Base-by-base conservation (phyloP, 2,329 filamentous ascomycete genomes). In the Ceratocystis destructans region DNA sequence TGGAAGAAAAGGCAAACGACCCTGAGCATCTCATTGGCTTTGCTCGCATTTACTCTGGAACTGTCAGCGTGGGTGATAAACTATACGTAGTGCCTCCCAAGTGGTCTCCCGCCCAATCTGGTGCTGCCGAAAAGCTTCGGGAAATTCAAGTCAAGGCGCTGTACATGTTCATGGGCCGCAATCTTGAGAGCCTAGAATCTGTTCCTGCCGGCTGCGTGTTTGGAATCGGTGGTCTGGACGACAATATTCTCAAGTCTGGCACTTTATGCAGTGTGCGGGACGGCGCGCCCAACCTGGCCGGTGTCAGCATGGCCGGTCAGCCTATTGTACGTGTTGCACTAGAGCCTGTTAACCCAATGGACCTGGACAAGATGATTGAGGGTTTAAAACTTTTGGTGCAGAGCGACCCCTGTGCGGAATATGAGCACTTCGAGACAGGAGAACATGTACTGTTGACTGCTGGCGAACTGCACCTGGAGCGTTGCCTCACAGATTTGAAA, bases 131-230 rank as follows among this genome's bases (percentile, higher is more conserved):
- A 0, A 83, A 86, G 69, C 91, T 92, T 0, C 83, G 88, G 70
- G 91, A 92, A 73, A 86, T 96, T 46, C 93, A 85, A 0, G 86
- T 99, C 63, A 92, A 87, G 17, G 89, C 89, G 1, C 79, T 99
- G 1, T 99, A 99, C 75, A 86, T 99, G 74, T 84, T 99, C 65
- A 99, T 99, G 94, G 94, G 94, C 37, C 83, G 93, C 67, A 88
- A 88, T 67, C 79, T 99, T 3, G 93, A 97, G 73, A 82, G 87
- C 1, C 82, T 99, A 0, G 82, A 84, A 17, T 88, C 87, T 0
- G 93, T 97, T 0, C 93, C 93, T 5, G 93, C 94, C 0, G 94
- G 94, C 55, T 92, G 96, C 6, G 88, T 99, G 3, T 97, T 99
- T 73, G 94, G 94, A 28, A 94, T 99, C 65, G 90, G 87, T 41